These are phyloP conservation scores for Trichaptum fuscoviolaceum DNA, from an alignment of 768 basidiomycete species.

Conservation along the genomic window DNA sequence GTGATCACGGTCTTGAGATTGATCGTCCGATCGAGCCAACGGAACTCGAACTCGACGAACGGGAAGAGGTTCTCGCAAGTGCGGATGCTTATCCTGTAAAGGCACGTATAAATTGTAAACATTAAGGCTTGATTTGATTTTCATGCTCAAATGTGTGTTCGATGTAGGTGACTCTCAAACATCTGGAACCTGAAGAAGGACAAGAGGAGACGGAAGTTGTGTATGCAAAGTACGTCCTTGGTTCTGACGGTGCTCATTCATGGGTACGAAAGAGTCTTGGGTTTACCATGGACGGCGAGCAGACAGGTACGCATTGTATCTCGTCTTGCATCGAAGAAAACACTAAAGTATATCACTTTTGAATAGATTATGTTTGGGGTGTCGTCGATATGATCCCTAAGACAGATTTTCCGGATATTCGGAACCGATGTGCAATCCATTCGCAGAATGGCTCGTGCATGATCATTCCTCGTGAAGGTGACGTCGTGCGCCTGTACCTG, in stretches of 20 bases:
- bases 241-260: constrained; percentile 80
- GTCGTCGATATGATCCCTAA: constrained; percentile 67
- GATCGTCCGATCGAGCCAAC: constrained; percentile 45
- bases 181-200: constrained; percentile 30
- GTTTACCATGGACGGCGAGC: constrained; percentile 74
- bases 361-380: constrained; percentile 73
- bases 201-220: constrained; percentile 48
- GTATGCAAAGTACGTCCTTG: constrained; percentile 69
- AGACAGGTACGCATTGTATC: constrained; percentile 31
- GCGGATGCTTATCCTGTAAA: constrained; percentile 29
- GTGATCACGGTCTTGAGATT: constrained; percentile 39
- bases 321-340: background rate
- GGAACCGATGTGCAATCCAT: constrained; percentile 60
- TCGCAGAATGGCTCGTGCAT: constrained; percentile 64
- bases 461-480: constrained; percentile 68
- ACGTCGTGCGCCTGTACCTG: constrained; percentile 65
- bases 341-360: background rate
- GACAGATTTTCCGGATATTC: constrained; percentile 77
- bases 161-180: constrained; percentile 28
- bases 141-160: too few relatives aligned
- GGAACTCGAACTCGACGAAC: constrained; percentile 41
- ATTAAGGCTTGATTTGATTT: background rate
- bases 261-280: constrained; percentile 69
- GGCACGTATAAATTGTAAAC: constrained; percentile 16
- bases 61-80: constrained; percentile 37